Conservation (phyloP, 495 filamentous ascomycete species). For the Penicillium argentinense region DNA sequence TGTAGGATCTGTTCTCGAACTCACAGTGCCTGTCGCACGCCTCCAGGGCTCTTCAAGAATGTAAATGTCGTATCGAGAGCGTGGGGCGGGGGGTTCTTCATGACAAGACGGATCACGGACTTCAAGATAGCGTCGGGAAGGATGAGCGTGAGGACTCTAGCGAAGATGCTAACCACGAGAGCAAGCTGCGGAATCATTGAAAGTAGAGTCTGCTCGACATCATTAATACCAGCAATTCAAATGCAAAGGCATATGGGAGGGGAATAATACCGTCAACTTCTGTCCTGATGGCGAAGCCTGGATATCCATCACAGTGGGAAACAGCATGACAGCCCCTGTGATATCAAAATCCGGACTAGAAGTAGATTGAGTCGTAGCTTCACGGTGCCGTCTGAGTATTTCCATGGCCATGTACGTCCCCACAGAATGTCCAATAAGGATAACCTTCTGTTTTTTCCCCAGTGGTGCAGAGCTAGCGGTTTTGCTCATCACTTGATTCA, state of each 20-base stretch:
- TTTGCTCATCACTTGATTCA: background rate
- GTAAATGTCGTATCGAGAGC: conserved; percentile 58
- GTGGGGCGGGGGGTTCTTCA: conserved; percentile 52
- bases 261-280: conserved; percentile 57
- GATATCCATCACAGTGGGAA: conserved; percentile 77
- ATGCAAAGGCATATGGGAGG: too few species aligned
- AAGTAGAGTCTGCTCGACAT: conserved; percentile 35
- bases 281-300: conserved; percentile 62
- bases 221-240: too few species aligned
- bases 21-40: conserved; percentile 70
- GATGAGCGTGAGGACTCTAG: conserved; percentile 44
- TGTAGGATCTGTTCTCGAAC: too few species aligned
- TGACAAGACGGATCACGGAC: conserved; percentile 44
- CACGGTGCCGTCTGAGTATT: conserved; percentile 55
- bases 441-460: conserved; percentile 45
- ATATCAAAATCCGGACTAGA: conserved; percentile 41
- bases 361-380: conserved; percentile 8
- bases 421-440: conserved; percentile 83
- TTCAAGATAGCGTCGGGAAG: conserved; percentile 44
- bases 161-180: conserved; percentile 50
- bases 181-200: conserved; percentile 56
- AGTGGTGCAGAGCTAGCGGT: background rate
- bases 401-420: conserved; percentile 78
- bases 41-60: conserved; percentile 62
- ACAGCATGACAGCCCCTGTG: conserved; percentile 65